Evolutionary conservation across 495 filamentous ascomycete species (phyloP).

Genomic region (Endocarpon pusillum): DNA sequence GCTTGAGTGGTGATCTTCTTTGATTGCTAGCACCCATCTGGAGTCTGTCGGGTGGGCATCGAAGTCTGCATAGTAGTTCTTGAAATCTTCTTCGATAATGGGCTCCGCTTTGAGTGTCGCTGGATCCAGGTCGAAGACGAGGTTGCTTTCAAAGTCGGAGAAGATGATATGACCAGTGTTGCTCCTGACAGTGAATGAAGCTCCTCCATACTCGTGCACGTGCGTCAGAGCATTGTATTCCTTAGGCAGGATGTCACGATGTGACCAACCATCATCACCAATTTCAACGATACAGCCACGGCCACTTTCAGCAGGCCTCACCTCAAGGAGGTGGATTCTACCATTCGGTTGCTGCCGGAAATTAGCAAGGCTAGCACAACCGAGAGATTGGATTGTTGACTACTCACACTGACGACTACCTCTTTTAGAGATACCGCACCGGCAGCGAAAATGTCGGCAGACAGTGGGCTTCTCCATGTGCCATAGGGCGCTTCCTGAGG

Average conservation of each 20-base stretch:
- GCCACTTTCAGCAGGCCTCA: conserved; percentile 21
- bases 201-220: conserved; percentile 31
- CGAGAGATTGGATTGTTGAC: background rate
- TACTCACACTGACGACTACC: conserved; percentile 14
- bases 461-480: conserved; percentile 27
- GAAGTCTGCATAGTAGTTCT: conserved; percentile 23
- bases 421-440: conserved; percentile 11
- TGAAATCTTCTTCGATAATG: conserved; percentile 13
- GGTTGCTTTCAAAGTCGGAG: conserved; percentile 18
- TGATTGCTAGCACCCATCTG: conserved; percentile 24
- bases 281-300: conserved; percentile 24
- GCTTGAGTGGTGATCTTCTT: conserved; percentile 25
- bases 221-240: conserved; percentile 20
- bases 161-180: conserved; percentile 23
- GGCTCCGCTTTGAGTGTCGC: conserved; percentile 8
- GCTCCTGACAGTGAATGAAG: conserved; percentile 14
- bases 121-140: conserved; percentile 21
- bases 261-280: conserved; percentile 10
- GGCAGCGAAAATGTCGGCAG: conserved; percentile 19
- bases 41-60: conserved; percentile 17
- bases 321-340: conserved; percentile 25
- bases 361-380: background rate
- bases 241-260: conserved; percentile 23
- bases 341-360: conserved; percentile 10
- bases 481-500: conserved; percentile 18